Evolutionary conservation across 257 asterid species (phyloP).

Genomic region (Ballota nigra): DNA sequence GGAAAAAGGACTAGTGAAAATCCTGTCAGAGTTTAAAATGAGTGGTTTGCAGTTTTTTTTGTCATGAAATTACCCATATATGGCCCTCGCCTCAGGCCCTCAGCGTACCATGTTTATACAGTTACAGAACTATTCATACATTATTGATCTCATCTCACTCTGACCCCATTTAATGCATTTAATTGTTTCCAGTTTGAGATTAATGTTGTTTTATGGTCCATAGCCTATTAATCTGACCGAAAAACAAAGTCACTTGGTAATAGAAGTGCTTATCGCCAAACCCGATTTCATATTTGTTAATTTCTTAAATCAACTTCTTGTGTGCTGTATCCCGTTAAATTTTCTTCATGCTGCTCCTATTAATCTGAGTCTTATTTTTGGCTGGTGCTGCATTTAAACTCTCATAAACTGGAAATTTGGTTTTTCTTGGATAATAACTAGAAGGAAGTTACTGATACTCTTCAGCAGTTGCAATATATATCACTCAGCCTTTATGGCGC

Average conservation of each 20-base stretch:
- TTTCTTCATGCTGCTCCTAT: background rate
- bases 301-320: background rate
- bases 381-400: slow-evolving; percentile 1
- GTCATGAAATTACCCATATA: slow-evolving; percentile 28
- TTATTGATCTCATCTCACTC: slow-evolving; percentile 10
- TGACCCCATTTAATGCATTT: slow-evolving; percentile 19
- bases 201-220: background rate
- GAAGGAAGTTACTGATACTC: background rate
- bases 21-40: slow-evolving; percentile 36
- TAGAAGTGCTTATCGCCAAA: background rate
- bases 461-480: background rate
- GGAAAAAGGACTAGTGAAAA: slow-evolving; percentile 29
- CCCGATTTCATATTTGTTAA: background rate
- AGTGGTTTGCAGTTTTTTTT: slow-evolving; percentile 22
- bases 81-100: slow-evolving; percentile 31
- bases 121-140: slow-evolving; percentile 20
- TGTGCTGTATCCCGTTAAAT: background rate
- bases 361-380: background rate
- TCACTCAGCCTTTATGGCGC: background rate
- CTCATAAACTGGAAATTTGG: background rate
- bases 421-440: background rate
- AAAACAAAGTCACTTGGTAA: slow-evolving; percentile 1
- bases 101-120: slow-evolving; percentile 29
- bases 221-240: slow-evolving; percentile 5
- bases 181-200: slow-evolving; percentile 14